Percentiles rank a stretch among this genome's conserved stretches.
phyloP scores from a whole-genome alignment of 306 rosid species.

The Malus sylvestris region DNA sequence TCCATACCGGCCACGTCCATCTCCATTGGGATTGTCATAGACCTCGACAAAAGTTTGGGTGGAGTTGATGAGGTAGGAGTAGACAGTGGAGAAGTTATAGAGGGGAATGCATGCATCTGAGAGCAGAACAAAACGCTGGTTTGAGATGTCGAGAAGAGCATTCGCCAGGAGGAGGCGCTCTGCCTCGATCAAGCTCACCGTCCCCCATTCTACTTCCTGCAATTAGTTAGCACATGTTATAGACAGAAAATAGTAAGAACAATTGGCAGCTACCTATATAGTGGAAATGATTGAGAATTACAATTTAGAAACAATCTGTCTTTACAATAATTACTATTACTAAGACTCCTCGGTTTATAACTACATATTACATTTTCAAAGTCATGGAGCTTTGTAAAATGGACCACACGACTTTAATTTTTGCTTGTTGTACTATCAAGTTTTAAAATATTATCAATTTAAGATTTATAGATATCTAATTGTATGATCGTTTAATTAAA shows the following conservation, averaged over 20 bases:
- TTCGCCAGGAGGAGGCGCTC: constrained; percentile 13
- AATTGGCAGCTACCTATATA: neutral
- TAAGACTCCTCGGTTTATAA: too few relatives aligned
- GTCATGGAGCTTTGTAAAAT: too few relatives aligned
- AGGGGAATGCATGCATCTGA: constrained; percentile 20
- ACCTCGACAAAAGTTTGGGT: constrained; percentile 1
- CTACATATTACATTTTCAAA: too few relatives aligned
- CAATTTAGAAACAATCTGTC: too few relatives aligned
- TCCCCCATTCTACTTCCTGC: constrained; percentile 17
- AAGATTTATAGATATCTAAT: neutral
- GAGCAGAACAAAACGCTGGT: constrained; percentile 17
- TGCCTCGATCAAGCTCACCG: neutral
- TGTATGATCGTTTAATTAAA: neutral
- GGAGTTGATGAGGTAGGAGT: constrained; percentile 11
- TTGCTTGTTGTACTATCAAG: too few relatives aligned
- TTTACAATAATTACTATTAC: too few relatives aligned
- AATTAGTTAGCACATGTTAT: neutral
- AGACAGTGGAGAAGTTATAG: constrained; percentile 16
- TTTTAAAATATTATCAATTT: too few relatives aligned
- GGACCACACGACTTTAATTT: too few relatives aligned
- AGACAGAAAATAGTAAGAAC: neutral
- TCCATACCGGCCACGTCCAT: constrained; percentile 19
- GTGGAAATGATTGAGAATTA: too few relatives aligned
- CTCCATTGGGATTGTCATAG: constrained; percentile 17
- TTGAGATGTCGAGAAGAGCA: constrained; percentile 20